These are phyloP conservation scores for Deakozyma indianensis DNA, from an alignment of 805 yeast species.

Conservation along the genomic window DNA sequence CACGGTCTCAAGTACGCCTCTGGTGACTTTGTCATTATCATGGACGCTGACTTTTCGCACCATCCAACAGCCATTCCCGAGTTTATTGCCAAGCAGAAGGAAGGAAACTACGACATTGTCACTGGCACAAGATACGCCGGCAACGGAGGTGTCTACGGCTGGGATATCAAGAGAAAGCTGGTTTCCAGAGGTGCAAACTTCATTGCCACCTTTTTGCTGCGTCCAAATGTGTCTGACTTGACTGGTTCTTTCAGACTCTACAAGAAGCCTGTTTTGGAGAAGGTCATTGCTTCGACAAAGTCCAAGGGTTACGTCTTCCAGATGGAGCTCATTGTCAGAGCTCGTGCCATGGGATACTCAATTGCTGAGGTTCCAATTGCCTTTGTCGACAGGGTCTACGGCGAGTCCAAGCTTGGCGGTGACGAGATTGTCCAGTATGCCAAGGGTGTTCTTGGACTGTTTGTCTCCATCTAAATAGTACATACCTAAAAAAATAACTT, in stretches of 20 bases:
- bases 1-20: conserved; percentile 60
- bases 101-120: conserved; percentile 26
- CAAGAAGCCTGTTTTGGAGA: conserved; percentile 52
- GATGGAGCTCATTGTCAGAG: conserved; percentile 82
- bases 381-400: conserved; percentile 66
- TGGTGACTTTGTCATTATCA: conserved; percentile 62
- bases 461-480: conserved; percentile 35
- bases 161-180: conserved; percentile 69
- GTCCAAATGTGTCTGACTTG: conserved; percentile 60
- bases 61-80: conserved; percentile 63
- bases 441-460: conserved; percentile 62
- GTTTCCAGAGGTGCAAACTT: conserved; percentile 73
- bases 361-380: conserved; percentile 70
- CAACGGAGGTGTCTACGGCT: conserved; percentile 70
- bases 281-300: conserved; percentile 50
- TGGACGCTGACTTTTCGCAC: conserved; percentile 79
- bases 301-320: conserved; percentile 76
- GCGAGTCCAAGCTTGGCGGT: conserved; percentile 68
- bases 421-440: conserved; percentile 67
- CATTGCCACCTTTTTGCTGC: conserved; percentile 53
- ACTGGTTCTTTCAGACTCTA: conserved; percentile 69
- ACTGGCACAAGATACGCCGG: conserved; percentile 61
- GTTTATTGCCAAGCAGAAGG: conserved; percentile 48
- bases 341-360: conserved; percentile 54
- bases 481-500: not conserved